phyloP scores from a whole-genome alignment of 2,329 filamentous ascomycete genomes.

The Zalaria obscura region DNA sequence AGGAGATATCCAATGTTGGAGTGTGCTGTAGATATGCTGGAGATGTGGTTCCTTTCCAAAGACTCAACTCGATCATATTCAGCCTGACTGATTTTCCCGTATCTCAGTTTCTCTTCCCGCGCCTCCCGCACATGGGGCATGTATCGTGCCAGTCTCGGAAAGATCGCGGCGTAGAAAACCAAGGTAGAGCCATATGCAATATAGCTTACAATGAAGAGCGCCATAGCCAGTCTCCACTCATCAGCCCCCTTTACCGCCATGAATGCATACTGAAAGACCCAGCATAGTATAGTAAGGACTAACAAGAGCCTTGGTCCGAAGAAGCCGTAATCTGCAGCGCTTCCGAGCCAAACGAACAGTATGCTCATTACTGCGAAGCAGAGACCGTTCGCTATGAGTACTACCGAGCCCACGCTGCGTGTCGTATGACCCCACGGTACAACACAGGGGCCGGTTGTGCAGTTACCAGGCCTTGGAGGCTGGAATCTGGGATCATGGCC shows the following conservation, averaged over 20 bases:
- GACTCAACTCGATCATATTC: conserved; percentile 48
- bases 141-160: conserved; percentile 31
- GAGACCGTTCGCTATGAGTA: conserved; percentile 51
- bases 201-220: conserved; percentile 51
- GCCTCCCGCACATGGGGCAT: conserved; percentile 3
- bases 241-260: conserved; percentile 45
- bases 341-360: conserved; percentile 38
- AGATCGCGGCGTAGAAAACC: conserved; percentile 56
- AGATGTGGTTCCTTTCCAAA: conserved; percentile 18
- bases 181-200: conserved; percentile 54
- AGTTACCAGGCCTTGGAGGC: conserved; percentile 4
- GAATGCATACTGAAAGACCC: conserved; percentile 52
- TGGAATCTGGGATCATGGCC: conserved; percentile 41
- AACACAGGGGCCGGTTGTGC: conserved; percentile 3
- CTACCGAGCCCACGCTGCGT: conserved; percentile 38
- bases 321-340: conserved; percentile 48
- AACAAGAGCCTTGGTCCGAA: conserved; percentile 51
- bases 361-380: conserved; percentile 52
- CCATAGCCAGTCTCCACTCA: conserved; percentile 46
- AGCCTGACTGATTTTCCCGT: conserved; percentile 38
- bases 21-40: conserved; percentile 5
- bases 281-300: conserved; percentile 45
- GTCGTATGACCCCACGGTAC: conserved; percentile 2
- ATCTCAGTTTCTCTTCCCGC: conserved; percentile 4
- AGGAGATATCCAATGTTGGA: conserved; percentile 5